Evolutionary conservation across 2,329 filamentous ascomycete species (phyloP).

Genomic region (Dactylellina drechsleri): DNA sequence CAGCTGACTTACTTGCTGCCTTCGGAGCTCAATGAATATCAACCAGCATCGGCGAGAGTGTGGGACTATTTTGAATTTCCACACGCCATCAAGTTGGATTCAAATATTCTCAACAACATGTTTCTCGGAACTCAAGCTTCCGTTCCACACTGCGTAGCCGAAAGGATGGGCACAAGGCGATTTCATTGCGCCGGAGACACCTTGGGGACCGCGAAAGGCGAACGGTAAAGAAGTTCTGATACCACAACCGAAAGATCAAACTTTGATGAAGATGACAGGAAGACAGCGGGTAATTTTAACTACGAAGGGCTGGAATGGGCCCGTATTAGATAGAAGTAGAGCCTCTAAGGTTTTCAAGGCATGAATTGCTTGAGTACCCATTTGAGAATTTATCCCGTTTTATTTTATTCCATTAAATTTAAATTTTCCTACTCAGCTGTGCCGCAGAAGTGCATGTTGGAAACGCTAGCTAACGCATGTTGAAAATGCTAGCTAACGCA

Average conservation of each 20-base stretch:
- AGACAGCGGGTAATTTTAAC: conserved; percentile 7
- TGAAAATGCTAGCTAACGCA: too few relatives aligned
- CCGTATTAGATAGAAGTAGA: conserved; percentile 1
- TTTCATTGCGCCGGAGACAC: background rate
- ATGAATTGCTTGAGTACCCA: background rate
- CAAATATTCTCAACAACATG: conserved; percentile 8
- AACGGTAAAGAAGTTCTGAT: background rate
- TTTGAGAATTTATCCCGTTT: too few relatives aligned
- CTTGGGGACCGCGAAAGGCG: background rate
- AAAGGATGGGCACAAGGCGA: background rate
- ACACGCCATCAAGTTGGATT: background rate
- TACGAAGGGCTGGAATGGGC: conserved; percentile 3
- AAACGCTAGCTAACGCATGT: too few relatives aligned
- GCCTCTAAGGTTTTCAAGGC: background rate
- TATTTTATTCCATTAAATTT: too few relatives aligned
- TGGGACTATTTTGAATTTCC: background rate
- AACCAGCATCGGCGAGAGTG: background rate
- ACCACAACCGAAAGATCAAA: background rate
- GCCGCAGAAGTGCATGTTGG: too few relatives aligned
- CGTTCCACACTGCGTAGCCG: background rate
- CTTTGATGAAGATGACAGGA: background rate
- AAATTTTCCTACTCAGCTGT: too few relatives aligned
- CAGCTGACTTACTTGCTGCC: conserved; percentile 2
- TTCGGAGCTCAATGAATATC: background rate
- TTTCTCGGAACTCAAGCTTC: background rate